Evolutionary conservation across 2,329 filamentous ascomycete genomes (phyloP), one percentile per base, ranked within the genome.

Genomic region (Cladophialophora exuberans): DNA sequence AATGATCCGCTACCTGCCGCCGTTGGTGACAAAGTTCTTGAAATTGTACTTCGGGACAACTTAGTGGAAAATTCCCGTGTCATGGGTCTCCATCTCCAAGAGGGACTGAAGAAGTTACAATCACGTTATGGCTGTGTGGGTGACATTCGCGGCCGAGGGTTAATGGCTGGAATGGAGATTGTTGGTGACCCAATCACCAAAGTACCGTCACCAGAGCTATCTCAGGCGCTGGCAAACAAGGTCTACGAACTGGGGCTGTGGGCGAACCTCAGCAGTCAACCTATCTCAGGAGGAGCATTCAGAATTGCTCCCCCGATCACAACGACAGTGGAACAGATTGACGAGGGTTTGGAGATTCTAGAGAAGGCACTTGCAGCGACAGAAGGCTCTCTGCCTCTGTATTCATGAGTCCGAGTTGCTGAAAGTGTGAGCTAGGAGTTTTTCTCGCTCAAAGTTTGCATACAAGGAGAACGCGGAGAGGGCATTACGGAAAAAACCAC

Each of bases 1-100:
- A 85, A 86, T 59, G 83, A 86, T 60, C 82, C 83, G 0, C 68
- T 86, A 0, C 77, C 82, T 0, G 81, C 81, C 0, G 80, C 82
- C 0, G 81, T 86, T 0, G 82, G 82, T 1, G 72, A 79, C 57
- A 85, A 84, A 62, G 83, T 85, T 2, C 73, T 86, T 1, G 82
- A 86, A 54, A 81, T 85, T 11, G 79, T 86, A 1, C 71, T 79
- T n/a, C 72, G 82, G 1, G 83, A 86, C 57, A 69, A 74, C n/a
- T 69, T 86, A 10, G 76, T 80, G 13, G 67, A 70, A 54, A 72
- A 73, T 1, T 75, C 81, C 5, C 65, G 69, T 4, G 63, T 67
- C 20, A 69, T 76, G 3, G 82, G 82, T 1, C 54, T 68, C 2
- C 65, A 76, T 17, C 69, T 85, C 3, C 77, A 76, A 54, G 69